phyloP scores from a whole-genome alignment of 192 early-diverging fungal species.

The Linnemannia hyalina region DNA sequence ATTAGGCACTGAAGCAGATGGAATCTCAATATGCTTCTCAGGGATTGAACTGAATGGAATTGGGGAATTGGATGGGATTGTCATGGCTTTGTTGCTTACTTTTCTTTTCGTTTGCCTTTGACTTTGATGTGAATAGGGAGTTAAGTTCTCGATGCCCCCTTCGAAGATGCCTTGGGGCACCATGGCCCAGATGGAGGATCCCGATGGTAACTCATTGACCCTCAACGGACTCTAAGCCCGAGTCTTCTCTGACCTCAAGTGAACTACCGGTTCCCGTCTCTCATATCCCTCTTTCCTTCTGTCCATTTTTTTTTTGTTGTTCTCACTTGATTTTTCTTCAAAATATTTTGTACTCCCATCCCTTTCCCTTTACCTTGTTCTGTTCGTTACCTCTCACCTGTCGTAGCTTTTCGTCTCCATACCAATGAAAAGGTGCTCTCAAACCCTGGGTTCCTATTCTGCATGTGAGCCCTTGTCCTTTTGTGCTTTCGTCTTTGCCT shows the following conservation, averaged over 20 bases:
- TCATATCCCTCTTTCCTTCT: background rate
- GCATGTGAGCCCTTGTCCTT: too few species aligned
- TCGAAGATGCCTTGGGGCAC: constrained; percentile 38
- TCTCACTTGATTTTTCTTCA: background rate
- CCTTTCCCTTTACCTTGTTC: background rate
- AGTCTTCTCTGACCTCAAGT: background rate
- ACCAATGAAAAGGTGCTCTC: too few species aligned
- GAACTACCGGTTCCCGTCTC: too few species aligned
- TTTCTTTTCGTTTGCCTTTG: background rate
- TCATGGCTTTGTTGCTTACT: background rate
- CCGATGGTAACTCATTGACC: constrained; percentile 41
- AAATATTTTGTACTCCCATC: too few species aligned
- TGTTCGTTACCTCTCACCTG: too few species aligned
- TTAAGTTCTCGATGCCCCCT: constrained; percentile 36
- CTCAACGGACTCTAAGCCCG: background rate
- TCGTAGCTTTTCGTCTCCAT: too few species aligned
- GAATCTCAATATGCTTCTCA: too few species aligned
- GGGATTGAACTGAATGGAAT: too few species aligned
- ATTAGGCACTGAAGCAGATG: too few species aligned
- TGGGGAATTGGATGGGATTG: too few species aligned
- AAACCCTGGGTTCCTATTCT: too few species aligned
- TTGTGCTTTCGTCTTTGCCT: too few species aligned
- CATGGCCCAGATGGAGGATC: constrained; percentile 37
- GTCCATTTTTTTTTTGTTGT: background rate
- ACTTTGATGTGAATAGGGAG: constrained; percentile 8